Base-by-base conservation (phyloP, 2,329 filamentous ascomycete genomes). In the Penicillium sp. region DNA sequence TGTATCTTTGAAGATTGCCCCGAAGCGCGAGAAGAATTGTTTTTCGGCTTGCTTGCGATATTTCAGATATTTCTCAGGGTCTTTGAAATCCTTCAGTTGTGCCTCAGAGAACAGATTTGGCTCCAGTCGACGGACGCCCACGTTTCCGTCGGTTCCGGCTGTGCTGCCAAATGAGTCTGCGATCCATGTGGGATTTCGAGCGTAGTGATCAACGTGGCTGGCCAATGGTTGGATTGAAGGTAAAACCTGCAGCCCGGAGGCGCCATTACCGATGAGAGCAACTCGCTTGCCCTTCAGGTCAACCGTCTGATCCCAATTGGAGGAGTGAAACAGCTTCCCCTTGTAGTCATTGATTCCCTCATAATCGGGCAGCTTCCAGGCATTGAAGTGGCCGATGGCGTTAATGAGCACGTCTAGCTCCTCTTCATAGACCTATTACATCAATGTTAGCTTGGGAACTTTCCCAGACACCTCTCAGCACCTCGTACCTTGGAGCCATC, bases 151-250 rank as follows among this genome's bases (percentile, higher is more conserved):
- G n/a, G n/a, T n/a, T n/a, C n/a, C n/a, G n/a, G n/a, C n/a, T n/a
- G n/a, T n/a, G n/a, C 29, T 79, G 75, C 79, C 79, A 66, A 82
- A 85, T 0, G 81, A 80, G 1, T 80, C 76, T 0, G 84, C 81
- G 25, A 88, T 81, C 85, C 85, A 88, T 0, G 84, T 87, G 28
- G 74, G 78, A 57, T 79, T 83, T 9, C 84, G 74, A 1, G 78
- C 81, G 55, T 86, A 87, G 64, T 86, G 81, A 54, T 87, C 81
- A 0, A 87, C 70, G 2, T 73, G 77, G 1, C 55, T 55, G 8
- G 66, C 71, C 5, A 70, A 56, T 6, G 65, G 67, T 44, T 75
- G 71, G 35, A 74, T 64, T 1, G 66, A 68, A 0, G 72, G 70
- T 9, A 74, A 59, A 1, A 71, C 66, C 29, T 85, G 82, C 22